Conservation (phyloP, 202 grass and related monocot genomes). For the Elaeis oleifera region DNA sequence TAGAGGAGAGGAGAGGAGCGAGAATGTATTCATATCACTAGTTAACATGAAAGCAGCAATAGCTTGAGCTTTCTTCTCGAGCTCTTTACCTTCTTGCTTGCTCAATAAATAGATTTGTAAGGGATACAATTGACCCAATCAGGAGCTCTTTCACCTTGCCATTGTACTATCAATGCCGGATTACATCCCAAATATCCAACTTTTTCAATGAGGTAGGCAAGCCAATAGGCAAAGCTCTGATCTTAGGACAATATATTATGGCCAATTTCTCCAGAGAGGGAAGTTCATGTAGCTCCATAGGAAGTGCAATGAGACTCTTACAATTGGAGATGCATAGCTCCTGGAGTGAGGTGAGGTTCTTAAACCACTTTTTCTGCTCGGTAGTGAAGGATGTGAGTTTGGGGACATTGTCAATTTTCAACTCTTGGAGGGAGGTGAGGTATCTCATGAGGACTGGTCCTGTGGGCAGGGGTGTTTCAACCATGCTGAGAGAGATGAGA, state of each 20-base stretch:
- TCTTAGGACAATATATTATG: not conserved
- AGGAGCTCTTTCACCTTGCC: too few species aligned
- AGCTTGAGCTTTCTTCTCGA: too few species aligned
- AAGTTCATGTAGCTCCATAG: slow-evolving; percentile 5
- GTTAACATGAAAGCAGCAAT: too few species aligned
- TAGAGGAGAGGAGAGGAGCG: too few species aligned
- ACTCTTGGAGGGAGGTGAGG: not conserved
- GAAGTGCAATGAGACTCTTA: not conserved
- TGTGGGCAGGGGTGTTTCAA: not conserved
- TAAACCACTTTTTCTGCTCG: slow-evolving; percentile 2
- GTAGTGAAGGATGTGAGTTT: slow-evolving; percentile 13
- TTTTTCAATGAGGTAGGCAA: slow-evolving; percentile 19
- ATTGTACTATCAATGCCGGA: too few species aligned
- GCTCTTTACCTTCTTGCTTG: too few species aligned
- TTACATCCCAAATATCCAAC: slow-evolving; percentile 5
- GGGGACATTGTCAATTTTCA: not conserved
- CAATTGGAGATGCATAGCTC: not conserved
- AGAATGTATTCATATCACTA: too few species aligned
- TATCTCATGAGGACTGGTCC: not conserved
- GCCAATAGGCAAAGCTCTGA: slow-evolving; percentile 10
- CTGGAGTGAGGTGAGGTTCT: slow-evolving; percentile 7
- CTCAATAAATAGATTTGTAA: too few species aligned
- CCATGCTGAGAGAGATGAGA: slow-evolving; percentile 2
- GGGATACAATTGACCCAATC: too few species aligned
- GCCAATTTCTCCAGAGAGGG: not conserved